Evolutionary conservation across 306 rosid genomes (phyloP).

Genomic region (Prunus armeniaca): DNA sequence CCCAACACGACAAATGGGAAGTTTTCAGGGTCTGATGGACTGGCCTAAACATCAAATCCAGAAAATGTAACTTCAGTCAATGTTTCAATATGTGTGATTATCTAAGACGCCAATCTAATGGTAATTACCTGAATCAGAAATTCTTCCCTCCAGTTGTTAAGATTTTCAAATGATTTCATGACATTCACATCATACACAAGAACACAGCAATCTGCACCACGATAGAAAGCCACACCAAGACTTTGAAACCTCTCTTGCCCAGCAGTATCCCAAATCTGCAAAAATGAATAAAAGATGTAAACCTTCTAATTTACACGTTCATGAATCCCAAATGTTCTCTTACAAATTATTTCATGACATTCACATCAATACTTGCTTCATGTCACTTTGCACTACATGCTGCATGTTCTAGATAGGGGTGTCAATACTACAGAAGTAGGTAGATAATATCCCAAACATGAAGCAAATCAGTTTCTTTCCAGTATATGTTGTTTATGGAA

Average conservation of each 20-base stretch:
- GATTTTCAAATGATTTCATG: constrained; percentile 93
- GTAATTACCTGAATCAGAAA: constrained; percentile 85
- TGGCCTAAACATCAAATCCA: constrained; percentile 67
- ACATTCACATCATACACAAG: constrained; percentile 97
- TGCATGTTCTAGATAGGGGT: neutral
- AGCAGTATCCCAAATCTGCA: constrained; percentile 97
- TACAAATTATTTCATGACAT: neutral
- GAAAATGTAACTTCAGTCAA: constrained; percentile 12
- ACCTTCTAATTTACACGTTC: neutral
- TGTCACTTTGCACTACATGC: neutral
- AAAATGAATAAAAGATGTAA: constrained; percentile 14
- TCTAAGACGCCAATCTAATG: neutral
- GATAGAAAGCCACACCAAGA: constrained; percentile 99
- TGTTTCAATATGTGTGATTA: neutral
- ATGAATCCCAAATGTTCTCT: neutral
- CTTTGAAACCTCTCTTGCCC: constrained; percentile 99
- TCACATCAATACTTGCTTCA: neutral
- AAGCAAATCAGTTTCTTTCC: neutral
- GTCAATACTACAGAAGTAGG: neutral
- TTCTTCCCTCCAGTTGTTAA: constrained; percentile 98
- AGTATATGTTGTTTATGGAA: neutral
- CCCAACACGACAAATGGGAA: constrained; percentile 99
- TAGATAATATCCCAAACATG: neutral
- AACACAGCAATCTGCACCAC: constrained; percentile 99
- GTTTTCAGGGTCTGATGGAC: constrained; percentile 98